Evolutionary conservation across 2,329 filamentous ascomycete species (phyloP).

Genomic region (Alternaria arborescens): DNA sequence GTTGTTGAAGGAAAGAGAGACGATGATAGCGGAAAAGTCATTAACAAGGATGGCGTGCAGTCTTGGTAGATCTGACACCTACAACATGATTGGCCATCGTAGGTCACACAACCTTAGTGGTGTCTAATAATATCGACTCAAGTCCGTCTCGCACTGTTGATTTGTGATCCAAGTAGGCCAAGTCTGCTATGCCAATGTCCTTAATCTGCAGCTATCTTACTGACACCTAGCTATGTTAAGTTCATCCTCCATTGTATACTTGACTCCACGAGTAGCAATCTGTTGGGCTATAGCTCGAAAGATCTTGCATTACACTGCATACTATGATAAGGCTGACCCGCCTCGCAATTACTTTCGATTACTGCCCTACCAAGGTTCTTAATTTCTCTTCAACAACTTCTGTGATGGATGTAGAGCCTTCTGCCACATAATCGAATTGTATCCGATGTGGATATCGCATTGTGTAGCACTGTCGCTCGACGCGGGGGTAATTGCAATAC

Average conservation of each 20-base stretch:
- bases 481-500: neutral
- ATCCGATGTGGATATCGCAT: neutral
- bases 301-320: neutral
- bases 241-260: neutral
- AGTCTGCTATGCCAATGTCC: neutral
- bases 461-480: neutral
- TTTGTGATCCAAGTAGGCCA: neutral
- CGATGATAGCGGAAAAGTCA: conserved; percentile 49
- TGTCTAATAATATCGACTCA: neutral
- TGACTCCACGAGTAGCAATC: neutral
- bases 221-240: neutral
- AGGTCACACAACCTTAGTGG: neutral
- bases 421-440: neutral
- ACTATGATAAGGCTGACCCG: neutral
- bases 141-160: neutral
- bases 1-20: conserved; percentile 54
- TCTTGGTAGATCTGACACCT: conserved; percentile 43
- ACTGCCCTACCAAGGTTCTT: neutral
- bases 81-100: neutral
- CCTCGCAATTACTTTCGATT: neutral
- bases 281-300: neutral
- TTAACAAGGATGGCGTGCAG: conserved; percentile 47
- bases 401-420: neutral
- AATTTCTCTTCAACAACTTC: neutral
- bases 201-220: neutral